phyloP scores from a whole-genome alignment of 805 yeast species.

The Candida vaughaniae region DNA sequence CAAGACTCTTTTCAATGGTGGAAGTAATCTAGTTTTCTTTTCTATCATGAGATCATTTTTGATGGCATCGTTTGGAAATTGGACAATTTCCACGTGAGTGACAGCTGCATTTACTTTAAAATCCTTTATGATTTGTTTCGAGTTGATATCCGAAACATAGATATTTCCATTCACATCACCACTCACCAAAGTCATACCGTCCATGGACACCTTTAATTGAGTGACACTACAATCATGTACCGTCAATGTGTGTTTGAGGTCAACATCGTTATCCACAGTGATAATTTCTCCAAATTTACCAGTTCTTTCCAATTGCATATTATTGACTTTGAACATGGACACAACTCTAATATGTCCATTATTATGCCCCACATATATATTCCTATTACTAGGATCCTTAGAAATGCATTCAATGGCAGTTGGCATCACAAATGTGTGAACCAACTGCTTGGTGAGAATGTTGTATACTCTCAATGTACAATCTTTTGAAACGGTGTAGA shows the following conservation, averaged over 20 bases:
- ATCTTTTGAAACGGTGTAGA: slow-evolving; percentile 72
- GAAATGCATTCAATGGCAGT: slow-evolving; percentile 55
- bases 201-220: slow-evolving; percentile 60
- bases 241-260: slow-evolving; percentile 50
- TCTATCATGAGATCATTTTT: slow-evolving; percentile 15
- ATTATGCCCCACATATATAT: slow-evolving; percentile 64
- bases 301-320: slow-evolving; percentile 51
- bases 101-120: slow-evolving; percentile 42
- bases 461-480: slow-evolving; percentile 73
- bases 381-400: slow-evolving; percentile 77
- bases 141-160: slow-evolving; percentile 63
- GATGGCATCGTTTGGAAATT: slow-evolving; percentile 17
- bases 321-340: slow-evolving; percentile 44
- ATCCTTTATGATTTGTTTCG: slow-evolving; percentile 66
- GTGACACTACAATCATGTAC: slow-evolving; percentile 54
- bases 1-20: slow-evolving; percentile 62
- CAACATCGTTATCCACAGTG: slow-evolving; percentile 51
- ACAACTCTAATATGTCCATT: slow-evolving; percentile 62
- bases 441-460: slow-evolving; percentile 41
- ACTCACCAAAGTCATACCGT: slow-evolving; percentile 68
- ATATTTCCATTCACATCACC: slow-evolving; percentile 77
- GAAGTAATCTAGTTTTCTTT: slow-evolving; percentile 49
- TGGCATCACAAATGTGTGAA: slow-evolving; percentile 73
- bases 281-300: slow-evolving; percentile 57
- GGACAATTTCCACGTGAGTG: slow-evolving; percentile 24